Evolutionary conservation across 2,329 filamentous ascomycete genomes (phyloP).

Genomic region (Didymosphaeria variabile): DNA sequence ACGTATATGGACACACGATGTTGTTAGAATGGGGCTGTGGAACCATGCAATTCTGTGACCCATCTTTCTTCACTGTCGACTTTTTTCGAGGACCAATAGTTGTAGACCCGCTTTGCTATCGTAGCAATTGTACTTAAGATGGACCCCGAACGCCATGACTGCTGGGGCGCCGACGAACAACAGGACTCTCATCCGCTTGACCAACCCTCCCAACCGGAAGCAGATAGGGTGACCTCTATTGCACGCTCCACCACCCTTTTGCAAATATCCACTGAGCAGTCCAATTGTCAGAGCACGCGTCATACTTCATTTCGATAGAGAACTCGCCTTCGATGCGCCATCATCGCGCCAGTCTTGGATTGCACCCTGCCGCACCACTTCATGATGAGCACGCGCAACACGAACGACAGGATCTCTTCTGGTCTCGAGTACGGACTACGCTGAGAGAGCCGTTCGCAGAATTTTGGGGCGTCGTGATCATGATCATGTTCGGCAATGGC

Average conservation of each 20-base stretch:
- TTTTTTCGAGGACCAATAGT: background rate
- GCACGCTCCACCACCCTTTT: background rate
- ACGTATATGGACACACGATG: background rate
- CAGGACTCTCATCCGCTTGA: background rate
- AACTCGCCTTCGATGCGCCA: slow-evolving; percentile 1
- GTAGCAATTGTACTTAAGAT: slow-evolving; percentile 1
- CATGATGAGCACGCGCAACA: slow-evolving; percentile 53
- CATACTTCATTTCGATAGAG: slow-evolving; percentile 1
- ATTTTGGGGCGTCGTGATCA: slow-evolving; percentile 54
- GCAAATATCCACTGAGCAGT: slow-evolving; percentile 5
- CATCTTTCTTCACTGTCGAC: slow-evolving; percentile 10
- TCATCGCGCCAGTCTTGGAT: slow-evolving; percentile 33
- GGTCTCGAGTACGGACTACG: slow-evolving; percentile 48
- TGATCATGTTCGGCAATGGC: slow-evolving; percentile 57
- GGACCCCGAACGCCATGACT: slow-evolving; percentile 1
- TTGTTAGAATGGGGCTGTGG: background rate
- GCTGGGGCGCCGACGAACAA: background rate
- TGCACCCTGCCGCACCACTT: slow-evolving; percentile 53
- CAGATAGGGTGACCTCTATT: background rate
- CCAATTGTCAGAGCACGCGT: background rate
- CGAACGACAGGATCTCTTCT: slow-evolving; percentile 46
- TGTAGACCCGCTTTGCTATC: slow-evolving; percentile 2
- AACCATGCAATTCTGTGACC: slow-evolving; percentile 4
- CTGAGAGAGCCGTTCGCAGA: slow-evolving; percentile 56
- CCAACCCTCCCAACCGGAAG: background rate